Conservation (phyloP, 169 alveolate genomes). For the Plasmodium cynomolgi region DNA sequence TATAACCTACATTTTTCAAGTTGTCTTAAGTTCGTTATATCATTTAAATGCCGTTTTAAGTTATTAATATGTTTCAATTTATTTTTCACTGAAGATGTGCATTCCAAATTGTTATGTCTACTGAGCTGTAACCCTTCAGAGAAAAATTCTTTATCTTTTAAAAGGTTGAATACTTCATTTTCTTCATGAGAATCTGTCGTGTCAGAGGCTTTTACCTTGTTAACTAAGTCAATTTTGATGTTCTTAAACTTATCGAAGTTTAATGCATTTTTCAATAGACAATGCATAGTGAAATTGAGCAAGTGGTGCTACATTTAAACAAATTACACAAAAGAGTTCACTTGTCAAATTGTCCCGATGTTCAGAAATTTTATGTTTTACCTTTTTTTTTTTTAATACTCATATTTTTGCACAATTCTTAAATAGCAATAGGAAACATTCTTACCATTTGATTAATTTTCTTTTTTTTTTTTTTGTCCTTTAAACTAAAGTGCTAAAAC, state of each 20-base stretch:
- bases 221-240: slow-evolving; percentile 60
- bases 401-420: slow-evolving; percentile 6
- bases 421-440: slow-evolving; percentile 1
- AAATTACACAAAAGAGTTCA: background rate
- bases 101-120: slow-evolving; percentile 6
- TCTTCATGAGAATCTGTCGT: slow-evolving; percentile 41
- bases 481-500: background rate
- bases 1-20: slow-evolving; percentile 17
- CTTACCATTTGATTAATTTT: background rate
- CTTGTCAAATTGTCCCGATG: background rate
- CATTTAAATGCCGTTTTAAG: slow-evolving; percentile 32
- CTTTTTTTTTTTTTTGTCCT: slow-evolving; percentile 8
- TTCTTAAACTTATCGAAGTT: slow-evolving; percentile 64
- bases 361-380: background rate
- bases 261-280: slow-evolving; percentile 62
- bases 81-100: slow-evolving; percentile 21
- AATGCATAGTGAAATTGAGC: slow-evolving; percentile 45
- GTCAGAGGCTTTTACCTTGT: slow-evolving; percentile 44
- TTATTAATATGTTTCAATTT: slow-evolving; percentile 45
- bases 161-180: slow-evolving; percentile 62
- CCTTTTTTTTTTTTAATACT: background rate
- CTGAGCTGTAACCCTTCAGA: slow-evolving; percentile 3
- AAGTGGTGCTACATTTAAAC: slow-evolving; percentile 17
- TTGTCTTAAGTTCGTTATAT: slow-evolving; percentile 23
- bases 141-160: slow-evolving; percentile 51